Percentiles rank a stretch among this genome's conserved stretches.
These are phyloP conservation scores for Kurtzmaniella quercitrusa DNA, from an alignment of 1,139 yeast species.

Conservation along the genomic window DNA sequence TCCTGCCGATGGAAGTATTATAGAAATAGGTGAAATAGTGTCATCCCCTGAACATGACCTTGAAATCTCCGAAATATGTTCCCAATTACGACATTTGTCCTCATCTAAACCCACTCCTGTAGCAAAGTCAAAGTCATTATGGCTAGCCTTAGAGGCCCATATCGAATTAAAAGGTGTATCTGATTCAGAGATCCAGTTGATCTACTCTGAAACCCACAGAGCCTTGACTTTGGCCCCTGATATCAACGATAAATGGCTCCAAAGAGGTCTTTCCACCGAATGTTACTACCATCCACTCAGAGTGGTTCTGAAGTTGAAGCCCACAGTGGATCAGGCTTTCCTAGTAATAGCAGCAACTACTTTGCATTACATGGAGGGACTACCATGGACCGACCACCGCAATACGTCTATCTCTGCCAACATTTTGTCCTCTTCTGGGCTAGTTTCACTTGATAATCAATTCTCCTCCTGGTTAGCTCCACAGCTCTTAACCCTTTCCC, in stretches of 20 bases:
- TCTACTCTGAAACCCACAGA: not conserved
- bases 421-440: not conserved
- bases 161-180: not conserved
- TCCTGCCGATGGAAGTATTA: too few relatives aligned
- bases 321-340: not conserved
- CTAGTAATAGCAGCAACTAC: not conserved
- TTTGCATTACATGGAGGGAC: not conserved
- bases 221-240: not conserved
- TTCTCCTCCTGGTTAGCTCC: constrained; percentile 2
- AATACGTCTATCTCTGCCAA: not conserved
- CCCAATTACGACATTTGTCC: not conserved
- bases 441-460: not conserved
- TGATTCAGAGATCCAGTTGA: not conserved
- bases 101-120: not conserved
- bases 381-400: not conserved
- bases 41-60: not conserved
- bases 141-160: not conserved
- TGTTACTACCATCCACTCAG: not conserved
- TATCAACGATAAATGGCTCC: not conserved
- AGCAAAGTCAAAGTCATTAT: not conserved
- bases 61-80: not conserved
- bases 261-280: not conserved
- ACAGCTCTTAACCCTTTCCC: constrained; percentile 6
- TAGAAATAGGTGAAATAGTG: not conserved
- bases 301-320: not conserved